phyloP scores from a whole-genome alignment of 164 flowering plant genomes.

The Vitis rotundifolia region DNA sequence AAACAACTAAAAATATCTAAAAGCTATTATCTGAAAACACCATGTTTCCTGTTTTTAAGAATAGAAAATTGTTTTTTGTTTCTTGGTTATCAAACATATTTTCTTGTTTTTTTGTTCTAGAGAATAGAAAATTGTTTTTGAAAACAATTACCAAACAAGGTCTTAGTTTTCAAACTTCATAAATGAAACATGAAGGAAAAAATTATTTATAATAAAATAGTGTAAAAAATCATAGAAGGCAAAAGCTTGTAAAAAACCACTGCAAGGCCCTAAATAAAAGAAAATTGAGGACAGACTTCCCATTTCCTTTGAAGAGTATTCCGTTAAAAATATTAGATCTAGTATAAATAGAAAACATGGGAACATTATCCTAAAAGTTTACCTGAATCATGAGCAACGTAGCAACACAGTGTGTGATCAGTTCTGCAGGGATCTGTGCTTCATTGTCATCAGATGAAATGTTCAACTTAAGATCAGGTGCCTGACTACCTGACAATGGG shows the following conservation, averaged over 20 bases:
- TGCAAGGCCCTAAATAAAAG: neutral
- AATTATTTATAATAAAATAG: neutral
- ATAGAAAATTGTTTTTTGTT: no score
- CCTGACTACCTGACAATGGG: conserved; percentile 13
- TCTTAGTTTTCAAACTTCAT: neutral
- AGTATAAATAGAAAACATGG: no score
- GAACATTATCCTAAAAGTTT: neutral
- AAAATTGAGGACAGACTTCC: no score
- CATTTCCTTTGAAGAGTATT: no score
- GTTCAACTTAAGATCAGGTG: conserved; percentile 21
- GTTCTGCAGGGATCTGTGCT: conserved; percentile 40
- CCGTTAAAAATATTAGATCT: no score
- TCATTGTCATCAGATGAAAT: conserved; percentile 23
- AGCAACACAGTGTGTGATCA: conserved; percentile 55
- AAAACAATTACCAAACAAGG: no score
- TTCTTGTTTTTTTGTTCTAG: no score
- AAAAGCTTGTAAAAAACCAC: neutral
- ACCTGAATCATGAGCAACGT: conserved; percentile 78
- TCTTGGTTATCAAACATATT: no score
- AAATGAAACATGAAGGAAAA: neutral
- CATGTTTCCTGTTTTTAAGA: no score
- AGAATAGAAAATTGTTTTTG: no score
- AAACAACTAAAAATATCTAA: no score
- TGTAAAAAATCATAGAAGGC: neutral
- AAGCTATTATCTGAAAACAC: no score